Evolutionary conservation across 352 stramenopile species (phyloP), one percentile per base, ranked within the genome.

Genomic region (Phytophthora sansomeana): DNA sequence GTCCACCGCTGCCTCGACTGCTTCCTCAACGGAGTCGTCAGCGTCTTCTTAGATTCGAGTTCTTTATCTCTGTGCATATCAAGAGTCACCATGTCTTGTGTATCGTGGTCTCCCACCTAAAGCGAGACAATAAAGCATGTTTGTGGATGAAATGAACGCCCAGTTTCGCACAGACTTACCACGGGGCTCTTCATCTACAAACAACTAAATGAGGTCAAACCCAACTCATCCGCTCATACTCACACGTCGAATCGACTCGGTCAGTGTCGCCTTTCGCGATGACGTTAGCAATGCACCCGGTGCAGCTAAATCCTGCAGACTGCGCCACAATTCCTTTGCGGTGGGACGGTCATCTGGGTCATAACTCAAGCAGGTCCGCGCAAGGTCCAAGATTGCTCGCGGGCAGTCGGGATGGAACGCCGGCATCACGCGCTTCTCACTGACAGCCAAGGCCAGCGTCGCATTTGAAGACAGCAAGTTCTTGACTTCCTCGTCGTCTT

Each of bases 271-370:
- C 26, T 65, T 69, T 7, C 66, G 60, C 14, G 66, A 69, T 11
- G 47, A 58, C 39, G 35, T 39, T 9, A 74, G 35, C 41, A 74
- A 65, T 19, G 59, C 66, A 35, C 66, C 66, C 2, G 66, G 66
- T 1, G 49, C 59, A 3, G 29, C 28, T 3, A 74, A 41, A 6
- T 69, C 66, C 21, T 74, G 61, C 21, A 74, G 50, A n/a, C 55
- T 57, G 19, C 66, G 52, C 51, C 66, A 74, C 4, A 92, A 57
- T 49, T 92, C 72, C 38, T 91, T 63, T 19, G 84, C 83, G 4
- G 67, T 84, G 11, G 83, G 83, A 2, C 83, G 77, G 5, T 80
- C 70, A 8, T 62, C 39, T 4, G 81, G 75, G 26, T 83, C 58
- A 41, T 80, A 78, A 13, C 71, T 74, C 26, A 92, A 36, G 33